Evolutionary conservation across 2,329 filamentous ascomycete species (phyloP).

Genomic region (Curvularia spicifera): DNA sequence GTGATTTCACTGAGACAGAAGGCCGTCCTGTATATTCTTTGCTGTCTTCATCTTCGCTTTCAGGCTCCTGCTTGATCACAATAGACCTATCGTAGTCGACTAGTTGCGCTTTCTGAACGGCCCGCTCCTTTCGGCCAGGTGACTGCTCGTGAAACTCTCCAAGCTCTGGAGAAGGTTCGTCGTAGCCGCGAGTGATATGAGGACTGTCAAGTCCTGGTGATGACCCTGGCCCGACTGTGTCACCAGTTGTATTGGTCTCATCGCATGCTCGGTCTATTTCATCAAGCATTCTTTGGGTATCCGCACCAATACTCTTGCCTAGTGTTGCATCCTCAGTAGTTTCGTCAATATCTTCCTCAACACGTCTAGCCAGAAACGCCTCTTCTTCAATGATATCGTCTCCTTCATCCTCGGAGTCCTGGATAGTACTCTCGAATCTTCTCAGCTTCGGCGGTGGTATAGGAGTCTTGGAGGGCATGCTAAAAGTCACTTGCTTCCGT

Average conservation of each 20-base stretch:
- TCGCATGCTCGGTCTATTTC: slow-evolving; percentile 38
- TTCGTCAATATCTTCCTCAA: slow-evolving; percentile 12
- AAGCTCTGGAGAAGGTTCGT: slow-evolving; percentile 29
- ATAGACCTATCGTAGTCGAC: not conserved
- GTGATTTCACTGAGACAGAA: not conserved
- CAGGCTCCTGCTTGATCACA: slow-evolving; percentile 9
- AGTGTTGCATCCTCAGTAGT: not conserved
- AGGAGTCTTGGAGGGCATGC: slow-evolving; percentile 18
- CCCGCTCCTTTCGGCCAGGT: not conserved
- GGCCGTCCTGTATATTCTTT: not conserved
- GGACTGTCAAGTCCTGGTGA: slow-evolving; percentile 19
- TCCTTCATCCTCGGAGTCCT: slow-evolving; percentile 45
- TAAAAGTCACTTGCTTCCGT: slow-evolving; percentile 40
- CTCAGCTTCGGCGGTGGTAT: slow-evolving; percentile 25
- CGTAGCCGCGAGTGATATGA: not conserved
- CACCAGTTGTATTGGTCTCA: slow-evolving; percentile 15
- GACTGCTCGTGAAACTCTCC: slow-evolving; percentile 18
- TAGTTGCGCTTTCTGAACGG: not conserved
- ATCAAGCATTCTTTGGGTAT: slow-evolving; percentile 37
- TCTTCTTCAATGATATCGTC: slow-evolving; percentile 33
- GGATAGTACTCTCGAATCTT: slow-evolving; percentile 40
- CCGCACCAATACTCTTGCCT: slow-evolving; percentile 23
- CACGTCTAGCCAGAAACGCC: not conserved
- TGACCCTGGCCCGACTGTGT: not conserved
- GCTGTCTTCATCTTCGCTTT: slow-evolving; percentile 9